Base-by-base conservation (phyloP, 495 filamentous ascomycete genomes). In the Penicillium argentinense region DNA sequence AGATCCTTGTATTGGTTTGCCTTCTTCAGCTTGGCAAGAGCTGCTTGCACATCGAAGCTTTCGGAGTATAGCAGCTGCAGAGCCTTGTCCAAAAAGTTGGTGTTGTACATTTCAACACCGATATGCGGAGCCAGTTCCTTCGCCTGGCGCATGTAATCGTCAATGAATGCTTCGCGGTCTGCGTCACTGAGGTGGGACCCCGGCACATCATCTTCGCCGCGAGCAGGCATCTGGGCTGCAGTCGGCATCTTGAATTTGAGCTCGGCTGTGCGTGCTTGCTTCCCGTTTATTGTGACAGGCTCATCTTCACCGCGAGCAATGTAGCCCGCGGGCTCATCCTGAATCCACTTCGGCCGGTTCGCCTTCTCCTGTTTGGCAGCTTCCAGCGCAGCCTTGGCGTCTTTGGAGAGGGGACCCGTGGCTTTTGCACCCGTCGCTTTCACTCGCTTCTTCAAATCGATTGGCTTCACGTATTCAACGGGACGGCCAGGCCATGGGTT, bases 261-360 rank as follows among this genome's bases (percentile, higher is more conserved):
- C 45, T 79, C 73, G 16, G 82, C 76, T 1, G 82, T 85, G 19
- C 65, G 69, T 34, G 64, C 63, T 19, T 74, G 65, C 45, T 84
- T 81, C 33, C 76, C 70, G 30, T 73, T 73, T 18, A 74, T 51
- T 14, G 52, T 22, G 12, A 74, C 66, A 0, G 73, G 71, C 45
- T 77, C 68, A 59, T 97, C 91, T 48, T 92, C 88, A 14, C 93
- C 93, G 26, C 93, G 82, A 24, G 74, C 75, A 12, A 96, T 73
- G 59, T 92, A 99, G 16, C 95, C 93, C 5, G 76, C 60, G 1
- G 93, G 93, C 63, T 92, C 89, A 57, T 98, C 95, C 75, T 89
- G 82, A 16, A 97, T 79, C 88, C 89, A 97, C 64, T 87, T 89
- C 3, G 95, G 93, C 21, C 90, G 85, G 39, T 82, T 86, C 49